phyloP scores from a whole-genome alignment of 345 rosid genomes.

The Lenwebbia sp. region DNA sequence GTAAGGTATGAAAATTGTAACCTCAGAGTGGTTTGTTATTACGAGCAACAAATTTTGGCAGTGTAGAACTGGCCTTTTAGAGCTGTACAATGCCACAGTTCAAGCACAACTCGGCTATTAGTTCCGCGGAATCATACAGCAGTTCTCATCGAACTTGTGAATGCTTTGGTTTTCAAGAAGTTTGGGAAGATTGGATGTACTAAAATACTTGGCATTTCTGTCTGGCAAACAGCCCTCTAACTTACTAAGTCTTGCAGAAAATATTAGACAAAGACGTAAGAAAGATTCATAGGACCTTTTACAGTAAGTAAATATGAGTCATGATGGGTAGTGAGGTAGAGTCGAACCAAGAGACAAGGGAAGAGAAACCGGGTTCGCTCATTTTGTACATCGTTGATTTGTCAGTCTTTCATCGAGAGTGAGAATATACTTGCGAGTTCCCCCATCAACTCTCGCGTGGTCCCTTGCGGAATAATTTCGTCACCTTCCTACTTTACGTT shows the following conservation, averaged over 20 bases:
- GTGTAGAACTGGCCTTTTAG: neutral
- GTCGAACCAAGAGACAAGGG: too few relatives aligned
- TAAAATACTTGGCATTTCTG: neutral
- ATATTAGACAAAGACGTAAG: too few relatives aligned
- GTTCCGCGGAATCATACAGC: neutral
- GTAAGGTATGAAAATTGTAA: neutral
- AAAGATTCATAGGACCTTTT: too few relatives aligned
- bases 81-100: neutral
- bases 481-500: too few relatives aligned
- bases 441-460: too few relatives aligned
- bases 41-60: neutral
- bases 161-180: neutral
- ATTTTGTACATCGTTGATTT: too few relatives aligned
- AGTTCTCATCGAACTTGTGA: neutral
- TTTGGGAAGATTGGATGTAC: neutral
- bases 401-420: too few relatives aligned
- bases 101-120: neutral
- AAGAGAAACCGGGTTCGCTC: too few relatives aligned
- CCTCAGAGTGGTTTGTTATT: neutral
- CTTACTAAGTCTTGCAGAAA: neutral
- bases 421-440: too few relatives aligned
- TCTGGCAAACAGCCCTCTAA: neutral
- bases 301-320: too few relatives aligned
- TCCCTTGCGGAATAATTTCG: too few relatives aligned
- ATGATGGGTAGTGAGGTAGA: too few relatives aligned